Conservation (phyloP, 2,329 filamentous ascomycete genomes). For the Xylariaceae sp. region DNA sequence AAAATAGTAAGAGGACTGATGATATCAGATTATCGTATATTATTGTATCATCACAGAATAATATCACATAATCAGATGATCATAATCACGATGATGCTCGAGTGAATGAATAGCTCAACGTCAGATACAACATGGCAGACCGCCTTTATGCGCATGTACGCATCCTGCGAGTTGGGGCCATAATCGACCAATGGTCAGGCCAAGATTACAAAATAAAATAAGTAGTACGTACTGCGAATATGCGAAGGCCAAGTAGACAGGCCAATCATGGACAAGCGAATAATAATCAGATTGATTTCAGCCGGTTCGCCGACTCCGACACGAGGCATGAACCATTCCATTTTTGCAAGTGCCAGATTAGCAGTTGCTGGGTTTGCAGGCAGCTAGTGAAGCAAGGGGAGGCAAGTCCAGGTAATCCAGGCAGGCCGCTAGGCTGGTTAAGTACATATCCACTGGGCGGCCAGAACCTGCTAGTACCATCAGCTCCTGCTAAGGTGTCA, state of each 20-base stretch:
- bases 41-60: background rate
- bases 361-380: conserved; percentile 3
- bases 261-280: conserved; percentile 26
- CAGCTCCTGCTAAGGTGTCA: background rate
- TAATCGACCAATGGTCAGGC: conserved; percentile 21
- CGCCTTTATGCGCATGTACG: too few species aligned
- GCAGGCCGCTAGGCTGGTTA: too few species aligned
- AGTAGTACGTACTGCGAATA: background rate
- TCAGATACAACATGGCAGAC: conserved; percentile 11
- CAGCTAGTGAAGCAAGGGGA: too few species aligned
- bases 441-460: too few species aligned
- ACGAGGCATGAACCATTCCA: conserved; percentile 10
- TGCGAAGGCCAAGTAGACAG: background rate
- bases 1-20: background rate
- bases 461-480: too few species aligned
- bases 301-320: conserved; percentile 25
- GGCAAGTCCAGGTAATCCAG: too few species aligned
- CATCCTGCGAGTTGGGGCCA: conserved; percentile 10
- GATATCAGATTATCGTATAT: background rate
- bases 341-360: conserved; percentile 14
- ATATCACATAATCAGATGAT: background rate
- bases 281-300: conserved; percentile 30
- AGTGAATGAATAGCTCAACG: conserved; percentile 2
- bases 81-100: background rate
- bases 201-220: conserved; percentile 23